Evolutionary conservation across 306 rosid species (phyloP).

Genomic region (Begonia masoniana): DNA sequence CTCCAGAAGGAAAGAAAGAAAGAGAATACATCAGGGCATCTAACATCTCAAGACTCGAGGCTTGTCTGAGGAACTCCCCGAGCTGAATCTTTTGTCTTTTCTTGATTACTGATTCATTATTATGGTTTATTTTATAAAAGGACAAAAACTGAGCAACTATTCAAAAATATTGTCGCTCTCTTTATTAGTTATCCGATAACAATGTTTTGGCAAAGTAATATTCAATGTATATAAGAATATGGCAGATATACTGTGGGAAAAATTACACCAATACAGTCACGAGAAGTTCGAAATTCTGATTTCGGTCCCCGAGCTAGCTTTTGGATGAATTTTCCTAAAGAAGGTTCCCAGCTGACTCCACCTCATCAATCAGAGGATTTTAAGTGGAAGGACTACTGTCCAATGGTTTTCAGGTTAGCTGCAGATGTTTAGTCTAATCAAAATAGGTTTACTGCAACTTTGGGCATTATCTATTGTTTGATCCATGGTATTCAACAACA

Average conservation of each 20-base stretch:
- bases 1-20: too few species aligned
- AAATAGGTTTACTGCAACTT: neutral
- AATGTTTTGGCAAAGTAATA: slow-evolving; percentile 15
- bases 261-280: slow-evolving; percentile 90
- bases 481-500: too few species aligned
- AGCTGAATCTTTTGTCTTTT: too few species aligned
- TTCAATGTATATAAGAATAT: slow-evolving; percentile 29
- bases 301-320: slow-evolving; percentile 97
- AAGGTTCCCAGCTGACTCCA: slow-evolving; percentile 93
- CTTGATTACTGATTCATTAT: too few species aligned
- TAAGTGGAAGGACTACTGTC: slow-evolving; percentile 98
- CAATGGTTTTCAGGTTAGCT: slow-evolving; percentile 92
- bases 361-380: slow-evolving; percentile 94
- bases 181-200: slow-evolving; percentile 7
- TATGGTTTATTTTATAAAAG: too few species aligned
- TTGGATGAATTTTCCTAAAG: slow-evolving; percentile 97
- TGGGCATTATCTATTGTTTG: too few species aligned
- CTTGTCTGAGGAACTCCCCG: too few species aligned
- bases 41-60: too few species aligned
- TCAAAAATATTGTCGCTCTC: neutral
- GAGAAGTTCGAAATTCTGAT: slow-evolving; percentile 86
- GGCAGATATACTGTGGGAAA: slow-evolving; percentile 96
- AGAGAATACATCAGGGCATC: too few species aligned
- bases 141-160: too few species aligned
- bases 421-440: slow-evolving; percentile 3